Evolutionary conservation across 2,329 filamentous ascomycete genomes (phyloP), one percentile per base, ranked within the genome.

Genomic region (Pestalotiopsis sp.): DNA sequence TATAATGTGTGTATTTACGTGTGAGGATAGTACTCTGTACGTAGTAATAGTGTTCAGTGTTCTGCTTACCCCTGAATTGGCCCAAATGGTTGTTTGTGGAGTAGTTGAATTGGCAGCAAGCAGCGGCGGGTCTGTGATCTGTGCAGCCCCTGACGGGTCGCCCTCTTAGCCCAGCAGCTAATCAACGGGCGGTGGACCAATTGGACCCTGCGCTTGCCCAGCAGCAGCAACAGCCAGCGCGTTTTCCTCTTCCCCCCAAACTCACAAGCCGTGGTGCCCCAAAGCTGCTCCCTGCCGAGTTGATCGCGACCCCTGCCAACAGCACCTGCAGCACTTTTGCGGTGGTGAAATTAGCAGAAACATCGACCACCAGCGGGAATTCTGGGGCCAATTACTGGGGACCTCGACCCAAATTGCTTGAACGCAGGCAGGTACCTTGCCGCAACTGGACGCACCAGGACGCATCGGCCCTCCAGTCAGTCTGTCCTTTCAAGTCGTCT

Each of bases 261-360:
- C 38, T 23, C 7, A 36, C n/a, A 52, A 36, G 20, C n/a, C 57
- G 57, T 59, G 57, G 23, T 39, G 25, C 31, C 57, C 57, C 57
- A 31, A 27, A 31, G 57, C 57, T 60, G 57, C 57, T 60, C 57
- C 57, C 57, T 60, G 57, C 25, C 57, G 5, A 60, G 57, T 38
- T 60, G 57, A 38, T 63, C 27, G 31, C 60, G 57, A 59, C 62
- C 45, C 45, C 45, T 56, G 36, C 52, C 64, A 23, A 38, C 41
- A 57, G 45, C 64, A 57, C 41, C 64, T 66, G 64, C 64, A 66
- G 64, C 64, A 36, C 25, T 66, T 66, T 63, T 63, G 20, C 17
- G 36, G 39, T 66, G 64, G 64, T 57, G 62, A 64, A 64, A 64
- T 64, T 64, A 58, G 61, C 61, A 64, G 61, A 45, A 64, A 64